Evolutionary conservation across 345 rosid species (phyloP).

Genomic region (Salix udensis): DNA sequence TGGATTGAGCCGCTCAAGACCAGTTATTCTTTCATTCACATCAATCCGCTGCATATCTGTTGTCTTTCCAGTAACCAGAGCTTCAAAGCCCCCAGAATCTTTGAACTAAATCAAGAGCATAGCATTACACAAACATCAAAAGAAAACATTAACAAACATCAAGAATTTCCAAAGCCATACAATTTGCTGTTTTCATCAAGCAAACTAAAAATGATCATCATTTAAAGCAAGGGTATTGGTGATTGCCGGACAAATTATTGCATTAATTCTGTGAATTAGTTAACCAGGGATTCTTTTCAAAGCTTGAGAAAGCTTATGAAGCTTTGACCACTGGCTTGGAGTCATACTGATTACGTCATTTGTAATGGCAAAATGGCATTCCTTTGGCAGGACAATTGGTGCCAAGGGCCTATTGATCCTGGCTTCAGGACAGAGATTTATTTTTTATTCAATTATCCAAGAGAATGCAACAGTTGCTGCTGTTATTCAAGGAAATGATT

Average conservation of each 20-base stretch:
- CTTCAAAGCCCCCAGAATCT: constrained; percentile 92
- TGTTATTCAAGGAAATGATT: neutral
- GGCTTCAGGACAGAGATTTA: neutral
- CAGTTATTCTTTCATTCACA: constrained; percentile 80
- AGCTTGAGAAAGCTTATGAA: neutral
- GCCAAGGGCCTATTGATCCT: neutral
- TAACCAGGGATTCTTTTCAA: neutral
- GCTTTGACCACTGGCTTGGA: neutral
- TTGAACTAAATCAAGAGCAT: constrained; percentile 48
- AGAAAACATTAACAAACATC: neutral
- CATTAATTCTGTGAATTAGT: neutral
- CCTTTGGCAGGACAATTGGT: neutral
- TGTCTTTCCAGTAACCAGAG: constrained; percentile 65
- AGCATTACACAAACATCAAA: neutral
- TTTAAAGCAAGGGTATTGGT: neutral
- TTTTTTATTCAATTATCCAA: neutral
- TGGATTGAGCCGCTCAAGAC: constrained; percentile 88
- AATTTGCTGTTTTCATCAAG: neutral
- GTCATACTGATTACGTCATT: neutral
- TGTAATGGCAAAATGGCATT: neutral
- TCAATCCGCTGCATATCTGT: constrained; percentile 75
- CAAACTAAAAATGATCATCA: neutral
- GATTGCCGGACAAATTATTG: neutral
- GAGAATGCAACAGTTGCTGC: neutral
- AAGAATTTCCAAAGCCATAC: neutral